A percentile compares a stretch with the other conserved stretches of the same genome.
Conservation (phyloP, 2,329 filamentous ascomycete genomes). For the Sporothrix protearum region DNA sequence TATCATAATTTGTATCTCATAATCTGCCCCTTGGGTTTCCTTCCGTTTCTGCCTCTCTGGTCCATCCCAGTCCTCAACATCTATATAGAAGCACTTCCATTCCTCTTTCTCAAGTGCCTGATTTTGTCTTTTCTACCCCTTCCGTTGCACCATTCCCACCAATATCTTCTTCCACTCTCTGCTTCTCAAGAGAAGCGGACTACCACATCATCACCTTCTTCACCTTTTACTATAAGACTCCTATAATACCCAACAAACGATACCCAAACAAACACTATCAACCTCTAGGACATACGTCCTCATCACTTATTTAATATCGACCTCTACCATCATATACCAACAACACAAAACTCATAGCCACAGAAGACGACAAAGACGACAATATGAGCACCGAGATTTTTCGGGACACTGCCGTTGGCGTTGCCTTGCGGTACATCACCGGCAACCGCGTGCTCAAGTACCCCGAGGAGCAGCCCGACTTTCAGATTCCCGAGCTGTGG, state of each 20-base stretch:
- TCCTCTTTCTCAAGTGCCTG: not conserved
- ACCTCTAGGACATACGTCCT: not conserved
- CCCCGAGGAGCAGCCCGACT: constrained; percentile 64
- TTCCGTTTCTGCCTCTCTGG: not conserved
- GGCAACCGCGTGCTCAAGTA: constrained; percentile 48
- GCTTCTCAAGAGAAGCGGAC: constrained; percentile 5
- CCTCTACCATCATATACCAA: not conserved
- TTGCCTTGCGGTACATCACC: constrained; percentile 33
- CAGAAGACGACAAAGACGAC: not conserved
- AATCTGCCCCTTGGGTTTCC: no score
- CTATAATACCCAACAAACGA: not conserved
- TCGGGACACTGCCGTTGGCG: constrained; percentile 32
- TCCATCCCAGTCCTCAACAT: not conserved
- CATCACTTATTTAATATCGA: not conserved
- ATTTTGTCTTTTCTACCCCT: not conserved
- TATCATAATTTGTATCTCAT: not conserved
- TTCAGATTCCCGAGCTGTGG: constrained; percentile 58
- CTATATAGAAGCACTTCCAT: constrained; percentile 10
- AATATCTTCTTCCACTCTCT: not conserved
- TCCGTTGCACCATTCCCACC: not conserved
- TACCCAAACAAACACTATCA: not conserved
- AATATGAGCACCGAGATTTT: constrained; percentile 22
- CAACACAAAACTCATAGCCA: not conserved
- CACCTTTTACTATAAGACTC: not conserved
- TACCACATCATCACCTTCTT: not conserved